phyloP scores from a whole-genome alignment of 805 yeast species.

The Pichia californica region DNA sequence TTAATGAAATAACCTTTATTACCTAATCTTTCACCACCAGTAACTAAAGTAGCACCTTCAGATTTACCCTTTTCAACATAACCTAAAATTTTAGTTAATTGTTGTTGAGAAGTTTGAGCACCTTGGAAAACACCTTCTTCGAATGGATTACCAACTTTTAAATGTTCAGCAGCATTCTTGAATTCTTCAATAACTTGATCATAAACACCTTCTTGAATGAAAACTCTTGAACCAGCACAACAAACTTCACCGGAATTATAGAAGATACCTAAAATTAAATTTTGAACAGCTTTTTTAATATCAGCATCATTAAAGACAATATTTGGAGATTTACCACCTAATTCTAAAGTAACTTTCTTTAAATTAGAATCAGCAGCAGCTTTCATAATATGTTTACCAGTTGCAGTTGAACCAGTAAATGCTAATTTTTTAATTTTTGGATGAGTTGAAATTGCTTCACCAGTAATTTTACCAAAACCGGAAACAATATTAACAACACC shows the following conservation, averaged over 20 bases:
- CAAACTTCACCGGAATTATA: constrained; percentile 92
- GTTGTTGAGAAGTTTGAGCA: constrained; percentile 66
- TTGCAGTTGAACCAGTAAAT: constrained; percentile 91
- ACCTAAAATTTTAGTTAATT: constrained; percentile 56
- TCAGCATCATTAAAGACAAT: constrained; percentile 76
- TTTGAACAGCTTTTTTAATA: constrained; percentile 55
- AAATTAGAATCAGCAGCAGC: constrained; percentile 59
- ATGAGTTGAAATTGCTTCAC: constrained; percentile 73
- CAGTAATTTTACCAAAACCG: constrained; percentile 82
- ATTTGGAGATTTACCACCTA: constrained; percentile 89
- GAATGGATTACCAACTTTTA: constrained; percentile 77
- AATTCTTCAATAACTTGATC: constrained; percentile 59
- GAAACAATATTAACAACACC: constrained; percentile 86
- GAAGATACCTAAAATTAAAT: constrained; percentile 69
- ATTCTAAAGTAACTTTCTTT: constrained; percentile 76
- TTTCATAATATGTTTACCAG: constrained; percentile 69
- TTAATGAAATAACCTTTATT: constrained; percentile 63
- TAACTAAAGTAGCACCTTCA: constrained; percentile 63
- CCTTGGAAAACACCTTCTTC: constrained; percentile 65
- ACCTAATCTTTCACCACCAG: constrained; percentile 79
- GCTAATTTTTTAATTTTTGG: constrained; percentile 83
- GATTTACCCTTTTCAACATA: constrained; percentile 58
- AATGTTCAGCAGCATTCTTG: constrained; percentile 38
- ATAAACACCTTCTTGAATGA: constrained; percentile 65
- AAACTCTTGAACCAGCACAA: constrained; percentile 86